These are phyloP conservation scores for Sporothrix schenckii DNA, from an alignment of 2,329 filamentous ascomycete genomes.

Conservation along the genomic window DNA sequence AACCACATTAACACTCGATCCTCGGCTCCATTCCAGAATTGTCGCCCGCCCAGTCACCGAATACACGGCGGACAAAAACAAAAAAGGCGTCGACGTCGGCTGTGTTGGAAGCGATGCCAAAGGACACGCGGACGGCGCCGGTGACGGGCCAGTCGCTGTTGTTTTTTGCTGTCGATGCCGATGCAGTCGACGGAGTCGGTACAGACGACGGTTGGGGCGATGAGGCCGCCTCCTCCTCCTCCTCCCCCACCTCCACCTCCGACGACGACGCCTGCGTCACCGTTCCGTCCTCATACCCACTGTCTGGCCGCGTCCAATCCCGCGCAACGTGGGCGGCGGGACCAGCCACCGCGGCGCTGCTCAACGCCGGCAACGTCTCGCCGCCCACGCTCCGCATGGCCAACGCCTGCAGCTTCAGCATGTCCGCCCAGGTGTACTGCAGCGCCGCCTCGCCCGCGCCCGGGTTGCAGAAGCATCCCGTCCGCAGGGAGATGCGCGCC, in stretches of 20 bases:
- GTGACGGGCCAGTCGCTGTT: slow-evolving; percentile 30
- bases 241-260: too few species aligned
- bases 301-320: slow-evolving; percentile 5
- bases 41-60: slow-evolving; percentile 40
- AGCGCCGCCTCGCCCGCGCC: slow-evolving; percentile 46
- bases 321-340: neutral
- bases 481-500: slow-evolving; percentile 46
- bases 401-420: slow-evolving; percentile 34
- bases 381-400: slow-evolving; percentile 12
- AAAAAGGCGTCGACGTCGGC: slow-evolving; percentile 46
- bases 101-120: slow-evolving; percentile 45
- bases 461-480: slow-evolving; percentile 51
- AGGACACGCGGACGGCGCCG: slow-evolving; percentile 47
- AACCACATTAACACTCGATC: slow-evolving; percentile 30
- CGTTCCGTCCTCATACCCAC: neutral
- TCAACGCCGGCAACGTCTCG: neutral
- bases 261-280: neutral
- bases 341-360: too few species aligned
- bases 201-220: too few species aligned
- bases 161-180: neutral
- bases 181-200: neutral
- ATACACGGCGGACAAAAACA: slow-evolving; percentile 42
- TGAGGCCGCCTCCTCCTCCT: too few species aligned
- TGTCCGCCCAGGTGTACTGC: slow-evolving; percentile 37
- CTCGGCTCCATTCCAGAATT: slow-evolving; percentile 29